These are phyloP conservation scores for Populus pruinosa DNA, from an alignment of 345 rosid genomes.

Conservation along the genomic window DNA sequence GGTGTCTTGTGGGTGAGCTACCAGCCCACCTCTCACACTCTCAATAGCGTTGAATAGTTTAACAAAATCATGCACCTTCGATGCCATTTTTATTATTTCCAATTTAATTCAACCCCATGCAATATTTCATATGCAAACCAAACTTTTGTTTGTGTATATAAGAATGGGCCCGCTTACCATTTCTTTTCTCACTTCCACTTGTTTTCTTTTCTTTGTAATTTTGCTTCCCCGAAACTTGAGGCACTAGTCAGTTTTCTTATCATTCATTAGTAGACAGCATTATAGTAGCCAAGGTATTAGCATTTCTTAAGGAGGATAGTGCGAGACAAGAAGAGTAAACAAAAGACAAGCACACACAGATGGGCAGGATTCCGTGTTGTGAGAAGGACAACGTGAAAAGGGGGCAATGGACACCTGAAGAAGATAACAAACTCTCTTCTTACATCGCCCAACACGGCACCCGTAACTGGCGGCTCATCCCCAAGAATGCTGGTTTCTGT, in stretches of 20 bases:
- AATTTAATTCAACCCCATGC: neutral
- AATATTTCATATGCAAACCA: neutral
- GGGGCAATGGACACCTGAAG: conserved; percentile 99
- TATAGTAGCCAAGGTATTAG: neutral
- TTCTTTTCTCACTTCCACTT: conserved; percentile 18
- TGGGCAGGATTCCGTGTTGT: conserved; percentile 95
- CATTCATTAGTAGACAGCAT: neutral
- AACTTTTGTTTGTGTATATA: conserved; percentile 9
- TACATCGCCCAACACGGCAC: conserved; percentile 91
- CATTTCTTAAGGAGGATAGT: conserved; percentile 1
- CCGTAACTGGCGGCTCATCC: conserved; percentile 93
- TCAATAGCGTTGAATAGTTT: conserved; percentile 93
- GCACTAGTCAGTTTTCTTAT: neutral
- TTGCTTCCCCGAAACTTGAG: neutral
- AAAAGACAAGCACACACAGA: conserved; percentile 18
- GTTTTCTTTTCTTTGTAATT: neutral
- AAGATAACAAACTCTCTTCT: conserved; percentile 91
- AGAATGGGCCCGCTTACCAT: conserved; percentile 19
- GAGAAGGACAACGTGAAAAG: conserved; percentile 90
- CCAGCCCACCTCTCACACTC: conserved; percentile 80
- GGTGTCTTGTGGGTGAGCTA: conserved; percentile 89
- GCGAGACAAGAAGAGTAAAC: neutral
- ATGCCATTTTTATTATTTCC: conserved; percentile 24
- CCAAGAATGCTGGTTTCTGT: conserved; percentile 74
- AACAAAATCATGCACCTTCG: conserved; percentile 77